Evolutionary conservation across 1,284 basidiomycete genomes (phyloP).

Genomic region (Ganoderma resinaceum): DNA sequence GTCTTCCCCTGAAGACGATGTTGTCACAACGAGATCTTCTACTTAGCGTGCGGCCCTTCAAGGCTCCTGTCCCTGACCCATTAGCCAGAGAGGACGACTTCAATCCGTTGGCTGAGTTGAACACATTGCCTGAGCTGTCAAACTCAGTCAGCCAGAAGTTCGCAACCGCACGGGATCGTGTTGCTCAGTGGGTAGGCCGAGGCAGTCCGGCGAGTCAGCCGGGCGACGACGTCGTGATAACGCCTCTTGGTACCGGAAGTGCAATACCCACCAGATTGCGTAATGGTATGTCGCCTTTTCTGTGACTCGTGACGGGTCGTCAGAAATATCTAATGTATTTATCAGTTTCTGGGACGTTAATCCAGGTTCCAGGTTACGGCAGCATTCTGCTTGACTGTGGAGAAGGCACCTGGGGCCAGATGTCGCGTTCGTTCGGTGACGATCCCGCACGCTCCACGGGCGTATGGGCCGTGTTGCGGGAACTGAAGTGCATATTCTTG

Average conservation of each 20-base stretch:
- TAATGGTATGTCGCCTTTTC: slow-evolving; percentile 64
- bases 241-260: slow-evolving; percentile 90
- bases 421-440: slow-evolving; percentile 81
- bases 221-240: slow-evolving; percentile 74
- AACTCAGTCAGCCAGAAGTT: slow-evolving; percentile 41
- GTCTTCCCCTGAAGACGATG: slow-evolving; percentile 54
- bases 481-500: slow-evolving; percentile 84
- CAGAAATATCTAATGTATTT: slow-evolving; percentile 6
- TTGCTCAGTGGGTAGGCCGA: slow-evolving; percentile 14
- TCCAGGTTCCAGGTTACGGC: slow-evolving; percentile 73
- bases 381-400: slow-evolving; percentile 89
- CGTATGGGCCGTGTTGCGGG: slow-evolving; percentile 68
- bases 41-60: slow-evolving; percentile 55
- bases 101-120: slow-evolving; percentile 48
- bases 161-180: slow-evolving; percentile 17
- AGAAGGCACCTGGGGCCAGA: slow-evolving; percentile 92
- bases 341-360: slow-evolving; percentile 78
- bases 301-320: background rate
- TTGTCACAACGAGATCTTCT: slow-evolving; percentile 49
- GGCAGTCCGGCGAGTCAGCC: slow-evolving; percentile 35
- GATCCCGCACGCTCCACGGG: slow-evolving; percentile 47
- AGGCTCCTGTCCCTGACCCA: slow-evolving; percentile 46
- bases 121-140: slow-evolving; percentile 41
- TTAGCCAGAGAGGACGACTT: slow-evolving; percentile 49
- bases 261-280: slow-evolving; percentile 85